Conservation (phyloP, 495 filamentous ascomycete genomes). For the Jackrogersella minutella region DNA sequence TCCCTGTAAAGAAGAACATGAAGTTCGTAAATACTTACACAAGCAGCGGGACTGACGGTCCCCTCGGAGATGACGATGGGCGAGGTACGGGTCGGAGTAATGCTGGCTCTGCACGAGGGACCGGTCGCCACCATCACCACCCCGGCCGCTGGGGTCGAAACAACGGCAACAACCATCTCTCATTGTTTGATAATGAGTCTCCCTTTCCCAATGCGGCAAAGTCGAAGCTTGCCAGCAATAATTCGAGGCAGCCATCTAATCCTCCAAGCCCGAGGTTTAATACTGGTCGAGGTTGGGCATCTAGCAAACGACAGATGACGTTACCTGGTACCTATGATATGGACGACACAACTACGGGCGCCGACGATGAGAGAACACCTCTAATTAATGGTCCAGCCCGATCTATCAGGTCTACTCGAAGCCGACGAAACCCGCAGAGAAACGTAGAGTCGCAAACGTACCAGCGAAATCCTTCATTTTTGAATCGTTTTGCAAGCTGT, state of each 20-base stretch:
- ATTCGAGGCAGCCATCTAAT: slow-evolving; percentile 67
- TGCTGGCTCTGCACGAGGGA: slow-evolving; percentile 69
- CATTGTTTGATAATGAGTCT: slow-evolving; percentile 79
- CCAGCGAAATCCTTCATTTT: slow-evolving; percentile 64
- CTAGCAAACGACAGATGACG: slow-evolving; percentile 45
- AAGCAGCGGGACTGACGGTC: slow-evolving; percentile 65
- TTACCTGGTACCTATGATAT: slow-evolving; percentile 60
- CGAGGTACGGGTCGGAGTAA: slow-evolving; percentile 64
- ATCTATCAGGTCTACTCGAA: slow-evolving; percentile 66
- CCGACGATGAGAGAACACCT: slow-evolving; percentile 91
- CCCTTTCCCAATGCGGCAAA: slow-evolving; percentile 61
- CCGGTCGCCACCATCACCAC: slow-evolving; percentile 77
- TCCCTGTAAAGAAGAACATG: slow-evolving; percentile 91
- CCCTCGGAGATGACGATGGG: slow-evolving; percentile 69
- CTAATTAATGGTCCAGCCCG: slow-evolving; percentile 59
- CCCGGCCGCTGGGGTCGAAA: slow-evolving; percentile 71
- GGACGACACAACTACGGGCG: slow-evolving; percentile 65
- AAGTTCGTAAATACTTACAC: slow-evolving; percentile 93
- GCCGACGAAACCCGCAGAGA: slow-evolving; percentile 66
- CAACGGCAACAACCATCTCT: slow-evolving; percentile 70
- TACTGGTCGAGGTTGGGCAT: slow-evolving; percentile 38
- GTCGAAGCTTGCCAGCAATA: slow-evolving; percentile 49
- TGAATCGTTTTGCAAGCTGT: slow-evolving; percentile 81
- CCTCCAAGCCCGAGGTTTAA: slow-evolving; percentile 62
- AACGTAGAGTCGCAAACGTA: slow-evolving; percentile 79